phyloP scores from a whole-genome alignment of 495 filamentous ascomycete species.

The Lasiosphaeris hirsuta region DNA sequence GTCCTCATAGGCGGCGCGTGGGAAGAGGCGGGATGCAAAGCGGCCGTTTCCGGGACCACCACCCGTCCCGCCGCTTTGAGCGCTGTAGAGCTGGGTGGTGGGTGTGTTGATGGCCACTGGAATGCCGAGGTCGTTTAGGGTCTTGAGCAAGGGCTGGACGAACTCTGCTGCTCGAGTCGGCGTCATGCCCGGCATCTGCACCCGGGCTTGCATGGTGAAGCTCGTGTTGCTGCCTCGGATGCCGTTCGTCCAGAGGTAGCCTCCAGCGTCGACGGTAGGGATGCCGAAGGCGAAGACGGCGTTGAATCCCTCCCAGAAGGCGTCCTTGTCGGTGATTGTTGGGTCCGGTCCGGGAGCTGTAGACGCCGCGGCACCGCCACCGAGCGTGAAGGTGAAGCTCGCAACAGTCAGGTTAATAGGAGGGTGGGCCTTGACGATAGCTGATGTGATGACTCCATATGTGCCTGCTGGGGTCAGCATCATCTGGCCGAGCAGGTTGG shows the following conservation, averaged over 20 bases:
- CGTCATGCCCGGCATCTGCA: conserved; percentile 25
- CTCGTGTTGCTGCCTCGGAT: conserved; percentile 19
- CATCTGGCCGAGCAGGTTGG: background rate
- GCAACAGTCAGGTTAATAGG: conserved; percentile 31
- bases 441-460: conserved; percentile 54
- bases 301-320: conserved; percentile 48
- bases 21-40: conserved; percentile 51
- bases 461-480: conserved; percentile 33
- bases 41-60: conserved; percentile 24
- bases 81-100: conserved; percentile 16
- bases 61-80: conserved; percentile 10
- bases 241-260: conserved; percentile 43
- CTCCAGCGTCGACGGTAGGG: conserved; percentile 38
- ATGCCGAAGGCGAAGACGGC: conserved; percentile 41
- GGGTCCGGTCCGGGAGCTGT: conserved; percentile 11
- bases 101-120: conserved; percentile 23
- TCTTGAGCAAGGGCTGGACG: conserved; percentile 30
- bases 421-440: conserved; percentile 44
- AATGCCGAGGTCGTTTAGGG: conserved; percentile 30
- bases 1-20: conserved; percentile 40
- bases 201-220: conserved; percentile 30
- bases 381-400: conserved; percentile 24
- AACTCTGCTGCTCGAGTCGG: conserved; percentile 19
- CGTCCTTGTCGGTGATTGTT: conserved; percentile 22
- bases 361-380: conserved; percentile 28